A percentile compares a stretch with the other conserved stretches of the same genome.
These are phyloP conservation scores for Camillea tinctor DNA, from an alignment of 2,329 filamentous ascomycete genomes.

Conservation along the genomic window DNA sequence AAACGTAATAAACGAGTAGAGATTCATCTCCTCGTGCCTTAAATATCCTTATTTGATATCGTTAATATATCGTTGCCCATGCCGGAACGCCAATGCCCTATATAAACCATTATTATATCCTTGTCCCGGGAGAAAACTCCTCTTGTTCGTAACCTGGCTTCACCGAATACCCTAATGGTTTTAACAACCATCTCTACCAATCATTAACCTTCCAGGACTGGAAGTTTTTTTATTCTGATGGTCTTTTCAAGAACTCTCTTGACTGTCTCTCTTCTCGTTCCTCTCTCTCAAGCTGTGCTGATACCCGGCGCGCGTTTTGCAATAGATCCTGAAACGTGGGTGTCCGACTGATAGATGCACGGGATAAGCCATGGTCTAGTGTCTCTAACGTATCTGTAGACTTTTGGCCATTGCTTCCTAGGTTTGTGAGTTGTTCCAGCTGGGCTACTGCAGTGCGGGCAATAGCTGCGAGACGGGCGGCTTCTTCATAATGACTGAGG, in stretches of 20 bases:
- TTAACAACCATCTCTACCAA: background rate
- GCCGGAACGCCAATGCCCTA: background rate
- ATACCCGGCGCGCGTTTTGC: conserved; percentile 18
- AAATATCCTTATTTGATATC: too few relatives aligned
- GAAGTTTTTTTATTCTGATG: background rate
- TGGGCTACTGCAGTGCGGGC: conserved; percentile 19
- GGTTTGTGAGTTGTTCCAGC: conserved; percentile 18
- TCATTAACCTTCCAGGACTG: background rate
- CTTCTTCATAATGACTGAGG: too few relatives aligned
- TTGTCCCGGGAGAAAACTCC: too few relatives aligned
- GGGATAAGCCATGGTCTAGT: conserved; percentile 1
- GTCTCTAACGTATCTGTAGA: conserved; percentile 1
- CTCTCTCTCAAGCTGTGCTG: conserved; percentile 19
- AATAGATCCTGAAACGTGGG: conserved; percentile 17
- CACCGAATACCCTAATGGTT: too few relatives aligned
- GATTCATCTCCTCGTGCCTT: background rate
- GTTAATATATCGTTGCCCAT: background rate
- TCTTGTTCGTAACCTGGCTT: too few relatives aligned
- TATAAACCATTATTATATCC: background rate
- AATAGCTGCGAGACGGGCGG: conserved; percentile 18
- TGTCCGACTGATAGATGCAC: background rate
- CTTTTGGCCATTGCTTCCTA: background rate
- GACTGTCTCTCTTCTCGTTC: conserved; percentile 9
- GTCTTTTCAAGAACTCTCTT: background rate
- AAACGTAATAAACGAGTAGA: background rate